phyloP scores from a whole-genome alignment of 805 yeast species.

The Metschnikowia santaceciliae region DNA sequence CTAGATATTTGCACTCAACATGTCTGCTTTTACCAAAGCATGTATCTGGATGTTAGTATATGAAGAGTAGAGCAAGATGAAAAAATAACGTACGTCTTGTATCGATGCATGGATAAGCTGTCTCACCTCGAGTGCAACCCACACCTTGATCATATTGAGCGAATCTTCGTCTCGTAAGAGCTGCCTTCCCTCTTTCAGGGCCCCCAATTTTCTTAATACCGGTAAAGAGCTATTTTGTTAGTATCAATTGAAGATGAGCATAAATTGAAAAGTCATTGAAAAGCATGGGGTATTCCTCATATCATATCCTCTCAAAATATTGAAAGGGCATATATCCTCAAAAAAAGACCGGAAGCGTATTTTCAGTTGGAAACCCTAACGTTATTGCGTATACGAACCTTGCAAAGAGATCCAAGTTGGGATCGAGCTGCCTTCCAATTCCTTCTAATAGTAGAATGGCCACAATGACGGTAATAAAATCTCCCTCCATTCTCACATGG shows the following conservation, averaged over 20 bases:
- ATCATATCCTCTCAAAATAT: no score
- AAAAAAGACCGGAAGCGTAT: slow-evolving; percentile 15
- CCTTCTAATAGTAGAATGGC: slow-evolving; percentile 92
- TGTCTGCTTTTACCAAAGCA: slow-evolving; percentile 42
- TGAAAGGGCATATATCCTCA: neutral
- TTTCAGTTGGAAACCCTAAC: slow-evolving; percentile 40
- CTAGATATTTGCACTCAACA: slow-evolving; percentile 42
- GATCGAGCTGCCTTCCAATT: slow-evolving; percentile 90
- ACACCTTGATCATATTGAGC: slow-evolving; percentile 81
- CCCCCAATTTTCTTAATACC: slow-evolving; percentile 74
- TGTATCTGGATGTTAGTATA: slow-evolving; percentile 33
- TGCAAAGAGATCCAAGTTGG: slow-evolving; percentile 89
- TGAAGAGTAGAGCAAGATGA: neutral
- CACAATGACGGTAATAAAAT: slow-evolving; percentile 90
- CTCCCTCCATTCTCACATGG: slow-evolving; percentile 97
- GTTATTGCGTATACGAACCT: slow-evolving; percentile 69
- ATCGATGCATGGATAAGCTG: slow-evolving; percentile 81
- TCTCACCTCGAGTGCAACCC: slow-evolving; percentile 87
- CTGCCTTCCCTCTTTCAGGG: slow-evolving; percentile 60
- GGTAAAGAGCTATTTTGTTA: slow-evolving; percentile 65
- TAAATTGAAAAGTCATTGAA: neutral
- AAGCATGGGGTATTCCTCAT: neutral
- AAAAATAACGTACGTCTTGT: slow-evolving; percentile 53
- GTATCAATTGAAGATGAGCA: slow-evolving; percentile 5
- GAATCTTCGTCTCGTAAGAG: slow-evolving; percentile 54